Percentiles rank a stretch among this genome's conserved stretches.
Evolutionary conservation across 768 basidiomycete genomes (phyloP).

Genomic region (Porphyrellus cyaneotinctus): DNA sequence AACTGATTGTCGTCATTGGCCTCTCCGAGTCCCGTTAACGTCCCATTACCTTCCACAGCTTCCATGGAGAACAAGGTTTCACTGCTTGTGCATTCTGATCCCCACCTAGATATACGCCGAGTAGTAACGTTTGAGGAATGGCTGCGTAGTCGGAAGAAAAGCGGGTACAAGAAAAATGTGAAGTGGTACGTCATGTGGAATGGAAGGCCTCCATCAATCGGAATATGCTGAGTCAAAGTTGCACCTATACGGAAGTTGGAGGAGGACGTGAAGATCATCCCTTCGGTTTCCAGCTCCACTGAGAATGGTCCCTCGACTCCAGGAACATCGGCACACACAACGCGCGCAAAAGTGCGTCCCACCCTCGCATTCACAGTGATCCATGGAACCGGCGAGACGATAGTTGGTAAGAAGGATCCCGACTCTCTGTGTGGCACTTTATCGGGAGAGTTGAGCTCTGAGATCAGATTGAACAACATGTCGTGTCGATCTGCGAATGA

Average conservation of each 20-base stretch:
- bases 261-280: slow-evolving; percentile 40
- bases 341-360: slow-evolving; percentile 46
- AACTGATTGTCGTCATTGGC: slow-evolving; percentile 44
- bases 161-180: slow-evolving; percentile 44
- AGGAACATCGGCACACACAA: slow-evolving; percentile 43
- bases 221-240: slow-evolving; percentile 12
- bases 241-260: slow-evolving; percentile 39
- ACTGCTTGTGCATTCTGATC: slow-evolving; percentile 37
- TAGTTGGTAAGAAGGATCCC: slow-evolving; percentile 26
- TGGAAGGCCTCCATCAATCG: slow-evolving; percentile 36
- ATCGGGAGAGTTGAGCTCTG: slow-evolving; percentile 17
- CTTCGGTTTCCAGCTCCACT: slow-evolving; percentile 55
- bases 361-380: slow-evolving; percentile 45
- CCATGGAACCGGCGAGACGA: slow-evolving; percentile 45
- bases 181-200: slow-evolving; percentile 44
- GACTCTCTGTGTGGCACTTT: slow-evolving; percentile 3
- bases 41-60: slow-evolving; percentile 44
- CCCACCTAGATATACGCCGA: slow-evolving; percentile 26
- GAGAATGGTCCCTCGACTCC: slow-evolving; percentile 43
- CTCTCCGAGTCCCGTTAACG: slow-evolving; percentile 45
- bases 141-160: slow-evolving; percentile 50
- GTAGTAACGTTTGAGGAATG: slow-evolving; percentile 24
- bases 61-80: slow-evolving; percentile 60
- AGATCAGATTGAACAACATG: slow-evolving; percentile 40
- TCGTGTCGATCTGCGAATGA: slow-evolving; percentile 54